Evolutionary conservation across 1,139 yeast genomes (phyloP).

Genomic region (Geotrichum cucujoidarum): DNA sequence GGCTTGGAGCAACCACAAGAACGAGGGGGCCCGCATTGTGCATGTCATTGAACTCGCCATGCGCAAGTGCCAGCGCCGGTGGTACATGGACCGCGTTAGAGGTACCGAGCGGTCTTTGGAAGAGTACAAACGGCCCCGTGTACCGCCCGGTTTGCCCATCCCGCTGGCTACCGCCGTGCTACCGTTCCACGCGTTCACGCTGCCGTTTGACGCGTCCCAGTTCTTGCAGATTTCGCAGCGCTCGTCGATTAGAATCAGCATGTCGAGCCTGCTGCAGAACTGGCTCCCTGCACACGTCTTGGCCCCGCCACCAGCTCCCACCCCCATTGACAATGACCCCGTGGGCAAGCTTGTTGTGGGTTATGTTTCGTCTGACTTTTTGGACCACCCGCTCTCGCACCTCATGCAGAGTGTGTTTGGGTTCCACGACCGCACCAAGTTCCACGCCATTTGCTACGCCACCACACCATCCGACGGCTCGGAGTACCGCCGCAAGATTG

Average conservation of each 20-base stretch:
- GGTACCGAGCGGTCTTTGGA: constrained; percentile 18
- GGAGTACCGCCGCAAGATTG: constrained; percentile 31
- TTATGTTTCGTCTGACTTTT: constrained; percentile 36
- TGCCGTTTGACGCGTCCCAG: constrained; percentile 31
- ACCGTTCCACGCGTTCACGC: constrained; percentile 37
- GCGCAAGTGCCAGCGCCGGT: constrained; percentile 30
- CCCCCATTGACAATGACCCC: constrained; percentile 9
- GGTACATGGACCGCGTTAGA: constrained; percentile 30
- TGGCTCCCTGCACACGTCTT: constrained; percentile 34
- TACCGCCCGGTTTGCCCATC: constrained; percentile 31
- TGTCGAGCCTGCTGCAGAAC: constrained; percentile 26
- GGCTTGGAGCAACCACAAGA: constrained; percentile 24
- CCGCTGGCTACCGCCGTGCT: constrained; percentile 35
- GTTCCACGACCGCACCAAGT: constrained; percentile 28
- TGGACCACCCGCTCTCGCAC: constrained; percentile 37
- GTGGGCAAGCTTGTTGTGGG: constrained; percentile 31
- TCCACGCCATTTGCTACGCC: constrained; percentile 34
- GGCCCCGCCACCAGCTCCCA: constrained; percentile 35
- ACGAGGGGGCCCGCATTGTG: constrained; percentile 32
- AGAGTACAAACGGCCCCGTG: constrained; percentile 27
- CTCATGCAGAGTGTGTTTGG: constrained; percentile 38
- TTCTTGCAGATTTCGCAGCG: constrained; percentile 32
- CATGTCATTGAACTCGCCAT: constrained; percentile 30
- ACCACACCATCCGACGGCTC: constrained; percentile 34
- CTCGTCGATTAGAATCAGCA: constrained; percentile 33